Conservation (phyloP, 179 eudicot species). For the Patellifolia procumbens region DNA sequence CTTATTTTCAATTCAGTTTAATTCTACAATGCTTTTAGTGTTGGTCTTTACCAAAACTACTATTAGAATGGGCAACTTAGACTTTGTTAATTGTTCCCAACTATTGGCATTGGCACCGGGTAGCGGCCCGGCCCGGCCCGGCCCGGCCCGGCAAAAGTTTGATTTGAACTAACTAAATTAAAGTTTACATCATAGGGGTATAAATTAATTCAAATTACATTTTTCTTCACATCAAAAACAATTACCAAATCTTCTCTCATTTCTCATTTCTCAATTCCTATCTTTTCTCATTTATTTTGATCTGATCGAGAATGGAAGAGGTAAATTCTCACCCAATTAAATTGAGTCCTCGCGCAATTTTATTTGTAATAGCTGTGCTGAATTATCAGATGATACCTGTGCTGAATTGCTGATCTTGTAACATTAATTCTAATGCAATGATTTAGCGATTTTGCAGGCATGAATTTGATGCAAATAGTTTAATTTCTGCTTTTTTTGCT, state of each 20-base stretch:
- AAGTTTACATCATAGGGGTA: not conserved
- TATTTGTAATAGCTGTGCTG: not conserved
- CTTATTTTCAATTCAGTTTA: too few relatives aligned
- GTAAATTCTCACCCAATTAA: constrained; percentile 20
- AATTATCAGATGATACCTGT: not conserved
- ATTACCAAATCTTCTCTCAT: constrained; percentile 2
- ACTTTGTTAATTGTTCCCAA: too few relatives aligned
- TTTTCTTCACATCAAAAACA: not conserved
- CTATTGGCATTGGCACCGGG: too few relatives aligned
- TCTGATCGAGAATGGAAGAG: constrained; percentile 35
- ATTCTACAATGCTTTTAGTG: too few relatives aligned
- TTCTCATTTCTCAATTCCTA: not conserved
- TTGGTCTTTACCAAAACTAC: too few relatives aligned
- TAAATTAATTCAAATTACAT: not conserved
- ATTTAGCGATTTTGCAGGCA: not conserved
- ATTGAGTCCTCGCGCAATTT: too few relatives aligned
- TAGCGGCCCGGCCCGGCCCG: too few relatives aligned
- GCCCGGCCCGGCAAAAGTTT: too few relatives aligned
- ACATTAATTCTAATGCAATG: not conserved
- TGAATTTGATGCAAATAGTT: not conserved
- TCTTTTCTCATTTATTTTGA: constrained; percentile 16
- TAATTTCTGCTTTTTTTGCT: not conserved
- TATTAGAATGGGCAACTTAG: too few relatives aligned
- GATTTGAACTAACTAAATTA: too few relatives aligned
- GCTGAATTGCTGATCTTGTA: not conserved